phyloP scores from a whole-genome alignment of 306 rosid species.

The Sesbania bispinosa region DNA sequence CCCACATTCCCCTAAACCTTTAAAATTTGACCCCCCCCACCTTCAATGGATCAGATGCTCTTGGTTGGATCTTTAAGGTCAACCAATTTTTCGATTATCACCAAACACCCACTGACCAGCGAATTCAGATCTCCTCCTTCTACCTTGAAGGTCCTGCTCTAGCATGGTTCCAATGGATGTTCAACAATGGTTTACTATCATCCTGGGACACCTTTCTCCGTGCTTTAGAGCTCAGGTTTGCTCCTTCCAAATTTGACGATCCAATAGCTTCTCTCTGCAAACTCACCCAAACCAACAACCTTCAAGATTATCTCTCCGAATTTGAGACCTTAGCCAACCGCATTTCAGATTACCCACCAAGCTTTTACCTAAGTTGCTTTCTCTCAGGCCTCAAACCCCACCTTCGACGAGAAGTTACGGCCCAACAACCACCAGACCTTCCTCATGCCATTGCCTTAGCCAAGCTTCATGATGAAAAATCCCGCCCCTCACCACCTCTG shows the following conservation, averaged over 20 bases:
- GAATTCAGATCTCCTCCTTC: not conserved
- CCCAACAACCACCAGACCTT: not conserved
- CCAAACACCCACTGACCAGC: not conserved
- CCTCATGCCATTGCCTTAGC: not conserved
- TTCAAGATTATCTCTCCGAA: not conserved
- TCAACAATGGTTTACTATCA: not conserved
- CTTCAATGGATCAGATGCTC: not conserved
- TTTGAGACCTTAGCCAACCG: not conserved
- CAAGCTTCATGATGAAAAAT: not conserved
- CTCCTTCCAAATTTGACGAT: not conserved
- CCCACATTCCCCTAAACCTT: not conserved
- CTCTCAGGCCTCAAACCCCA: too few relatives aligned
- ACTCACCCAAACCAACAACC: not conserved
- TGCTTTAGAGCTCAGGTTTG: not conserved
- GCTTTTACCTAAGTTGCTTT: not conserved
- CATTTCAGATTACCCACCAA: not conserved
- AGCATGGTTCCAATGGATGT: not conserved
- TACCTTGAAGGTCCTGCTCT: not conserved
- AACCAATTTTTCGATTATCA: not conserved
- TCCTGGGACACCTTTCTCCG: not conserved
- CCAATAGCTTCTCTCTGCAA: not conserved
- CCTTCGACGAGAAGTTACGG: too few relatives aligned
- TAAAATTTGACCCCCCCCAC: not conserved
- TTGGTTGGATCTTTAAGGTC: not conserved
- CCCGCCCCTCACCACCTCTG: not conserved